phyloP scores from a whole-genome alignment of 1,284 basidiomycete genomes.

The Malassezia globosa region DNA sequence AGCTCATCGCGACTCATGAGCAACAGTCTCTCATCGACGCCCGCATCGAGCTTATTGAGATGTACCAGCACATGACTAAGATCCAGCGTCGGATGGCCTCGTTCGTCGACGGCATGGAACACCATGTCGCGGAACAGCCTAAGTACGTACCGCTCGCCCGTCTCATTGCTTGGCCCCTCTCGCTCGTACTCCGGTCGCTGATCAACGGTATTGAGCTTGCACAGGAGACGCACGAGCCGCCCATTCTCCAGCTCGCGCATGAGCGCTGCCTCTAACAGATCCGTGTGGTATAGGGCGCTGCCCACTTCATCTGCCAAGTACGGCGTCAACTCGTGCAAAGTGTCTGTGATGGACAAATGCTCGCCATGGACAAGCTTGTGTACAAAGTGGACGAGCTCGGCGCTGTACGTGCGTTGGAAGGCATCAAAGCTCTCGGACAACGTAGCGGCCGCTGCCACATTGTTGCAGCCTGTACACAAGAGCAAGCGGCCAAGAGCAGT shows the following conservation, averaged over 20 bases:
- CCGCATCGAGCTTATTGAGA: slow-evolving; percentile 63
- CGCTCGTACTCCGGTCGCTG: too few species aligned
- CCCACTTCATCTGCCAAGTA: slow-evolving; percentile 71
- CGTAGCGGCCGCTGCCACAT: slow-evolving; percentile 56
- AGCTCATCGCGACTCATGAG: slow-evolving; percentile 86
- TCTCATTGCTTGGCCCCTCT: slow-evolving; percentile 92
- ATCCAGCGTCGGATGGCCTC: slow-evolving; percentile 78
- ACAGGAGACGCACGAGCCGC: slow-evolving; percentile 75
- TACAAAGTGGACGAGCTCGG: slow-evolving; percentile 69
- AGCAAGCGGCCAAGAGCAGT: slow-evolving; percentile 74
- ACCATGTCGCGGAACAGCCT: slow-evolving; percentile 97
- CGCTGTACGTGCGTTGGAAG: slow-evolving; percentile 63
- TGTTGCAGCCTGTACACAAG: slow-evolving; percentile 66
- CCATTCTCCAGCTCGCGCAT: slow-evolving; percentile 91
- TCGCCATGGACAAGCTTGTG: slow-evolving; percentile 57
- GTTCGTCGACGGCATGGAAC: slow-evolving; percentile 90
- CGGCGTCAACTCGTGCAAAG: slow-evolving; percentile 53
- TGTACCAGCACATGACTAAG: slow-evolving; percentile 45
- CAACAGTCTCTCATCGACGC: slow-evolving; percentile 86
- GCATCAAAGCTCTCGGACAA: slow-evolving; percentile 58
- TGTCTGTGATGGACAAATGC: slow-evolving; percentile 51
- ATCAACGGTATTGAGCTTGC: slow-evolving; percentile 96
- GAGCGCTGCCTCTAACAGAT: slow-evolving; percentile 72
- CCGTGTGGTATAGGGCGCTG: slow-evolving; percentile 63
- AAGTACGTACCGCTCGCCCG: slow-evolving; percentile 92